A percentile compares a stretch with the other conserved stretches of the same genome.
phyloP scores from a whole-genome alignment of 2,329 filamentous ascomycete species.

The Periconia digitata region DNA sequence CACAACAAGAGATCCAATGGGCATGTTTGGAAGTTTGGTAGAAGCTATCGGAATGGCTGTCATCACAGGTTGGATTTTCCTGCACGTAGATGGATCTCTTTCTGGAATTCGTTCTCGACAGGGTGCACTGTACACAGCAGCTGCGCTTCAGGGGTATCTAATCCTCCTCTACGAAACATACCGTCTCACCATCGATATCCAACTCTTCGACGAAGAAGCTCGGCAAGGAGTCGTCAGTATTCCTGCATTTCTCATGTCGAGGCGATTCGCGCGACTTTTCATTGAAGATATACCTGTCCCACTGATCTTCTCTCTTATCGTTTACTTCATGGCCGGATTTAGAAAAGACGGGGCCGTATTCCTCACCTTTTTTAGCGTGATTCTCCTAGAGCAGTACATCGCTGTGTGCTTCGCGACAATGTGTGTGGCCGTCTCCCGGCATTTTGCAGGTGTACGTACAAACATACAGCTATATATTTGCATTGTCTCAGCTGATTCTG shows the following conservation, averaged over 20 bases:
- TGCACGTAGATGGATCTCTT: constrained; percentile 64
- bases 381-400: constrained; percentile 71
- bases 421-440: constrained; percentile 65
- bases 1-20: constrained; percentile 75
- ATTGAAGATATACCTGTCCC: constrained; percentile 75
- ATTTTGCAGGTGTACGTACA: constrained; percentile 70
- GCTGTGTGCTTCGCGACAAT: constrained; percentile 71
- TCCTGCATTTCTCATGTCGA: constrained; percentile 68
- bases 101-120: constrained; percentile 73
- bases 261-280: constrained; percentile 67
- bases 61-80: constrained; percentile 73
- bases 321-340: constrained; percentile 79
- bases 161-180: constrained; percentile 77
- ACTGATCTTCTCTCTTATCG: constrained; percentile 68
- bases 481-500: constrained; percentile 2
- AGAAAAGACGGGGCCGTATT: constrained; percentile 65
- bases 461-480: not conserved
- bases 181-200: constrained; percentile 72
- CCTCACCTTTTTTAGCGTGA: constrained; percentile 70
- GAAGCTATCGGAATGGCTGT: constrained; percentile 72
- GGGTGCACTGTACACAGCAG: constrained; percentile 71
- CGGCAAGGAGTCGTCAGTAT: constrained; percentile 72
- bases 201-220: constrained; percentile 73
- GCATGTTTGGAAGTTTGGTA: constrained; percentile 68
- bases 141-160: constrained; percentile 74